These are phyloP conservation scores for Chamaecrista fasciculata DNA, from an alignment of 306 rosid genomes.

Conservation along the genomic window DNA sequence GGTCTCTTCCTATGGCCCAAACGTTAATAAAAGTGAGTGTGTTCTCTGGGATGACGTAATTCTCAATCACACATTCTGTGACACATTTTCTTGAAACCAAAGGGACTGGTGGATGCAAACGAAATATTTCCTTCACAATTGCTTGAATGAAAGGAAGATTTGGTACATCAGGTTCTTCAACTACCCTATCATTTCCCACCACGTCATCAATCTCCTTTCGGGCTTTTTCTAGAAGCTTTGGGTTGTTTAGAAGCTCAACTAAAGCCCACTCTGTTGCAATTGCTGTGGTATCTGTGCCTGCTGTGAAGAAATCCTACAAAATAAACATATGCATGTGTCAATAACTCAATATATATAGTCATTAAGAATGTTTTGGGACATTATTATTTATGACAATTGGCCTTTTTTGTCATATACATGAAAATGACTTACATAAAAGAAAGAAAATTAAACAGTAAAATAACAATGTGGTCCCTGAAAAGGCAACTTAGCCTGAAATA, in stretches of 20 bases:
- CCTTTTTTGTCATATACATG: no score
- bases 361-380: no score
- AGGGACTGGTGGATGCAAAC: slow-evolving; percentile 37
- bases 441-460: no score
- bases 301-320: slow-evolving; percentile 26
- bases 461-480: no score
- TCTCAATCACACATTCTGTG: slow-evolving; percentile 10
- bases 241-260: slow-evolving; percentile 36
- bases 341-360: no score
- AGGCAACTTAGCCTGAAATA: no score
- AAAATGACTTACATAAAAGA: no score
- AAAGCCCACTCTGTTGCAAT: slow-evolving; percentile 26
- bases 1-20: slow-evolving; percentile 40
- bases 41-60: slow-evolving; percentile 15
- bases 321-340: no score
- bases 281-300: slow-evolving; percentile 21
- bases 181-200: slow-evolving; percentile 23
- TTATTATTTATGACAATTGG: no score
- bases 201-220: slow-evolving; percentile 29
- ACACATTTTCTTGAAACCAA: slow-evolving; percentile 26
- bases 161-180: slow-evolving; percentile 28
- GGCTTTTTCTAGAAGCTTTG: slow-evolving; percentile 22
- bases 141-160: slow-evolving; percentile 42
- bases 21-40: slow-evolving; percentile 9
- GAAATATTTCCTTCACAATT: slow-evolving; percentile 29